These are phyloP conservation scores for Neoarthrinium moseri DNA, from an alignment of 2,329 filamentous ascomycete species.

Conservation along the genomic window DNA sequence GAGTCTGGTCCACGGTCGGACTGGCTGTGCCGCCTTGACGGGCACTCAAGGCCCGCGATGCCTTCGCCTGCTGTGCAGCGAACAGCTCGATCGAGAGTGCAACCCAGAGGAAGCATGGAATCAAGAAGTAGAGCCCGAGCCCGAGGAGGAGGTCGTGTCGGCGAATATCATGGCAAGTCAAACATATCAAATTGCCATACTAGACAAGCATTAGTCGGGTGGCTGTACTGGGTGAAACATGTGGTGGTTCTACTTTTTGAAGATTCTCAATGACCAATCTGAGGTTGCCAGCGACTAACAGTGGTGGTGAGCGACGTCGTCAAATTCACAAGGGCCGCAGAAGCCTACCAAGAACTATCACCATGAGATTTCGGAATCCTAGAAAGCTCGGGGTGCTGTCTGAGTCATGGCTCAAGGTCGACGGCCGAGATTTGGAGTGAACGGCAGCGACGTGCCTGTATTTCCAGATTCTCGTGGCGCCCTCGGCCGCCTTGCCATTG, in stretches of 20 bases:
- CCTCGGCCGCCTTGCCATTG: conserved; percentile 10
- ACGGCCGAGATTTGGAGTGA: conserved; percentile 70
- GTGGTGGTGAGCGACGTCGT: conserved; percentile 5
- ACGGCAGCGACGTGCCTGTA: conserved; percentile 92
- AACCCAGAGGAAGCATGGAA: conserved; percentile 86
- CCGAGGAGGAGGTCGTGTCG: conserved; percentile 75
- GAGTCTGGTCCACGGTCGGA: conserved; percentile 59
- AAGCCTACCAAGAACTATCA: conserved; percentile 76
- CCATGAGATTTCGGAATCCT: conserved; percentile 94
- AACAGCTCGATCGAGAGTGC: conserved; percentile 87
- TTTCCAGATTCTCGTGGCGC: conserved; percentile 51
- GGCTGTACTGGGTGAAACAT: background rate
- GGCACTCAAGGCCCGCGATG: conserved; percentile 52
- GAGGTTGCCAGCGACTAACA: conserved; percentile 82
- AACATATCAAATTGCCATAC: conserved; percentile 94
- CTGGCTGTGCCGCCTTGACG: conserved; percentile 49
- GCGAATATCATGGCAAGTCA: conserved; percentile 85
- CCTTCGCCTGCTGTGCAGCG: conserved; percentile 76
- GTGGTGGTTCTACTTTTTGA: conserved; percentile 65
- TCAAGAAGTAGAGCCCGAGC: conserved; percentile 76
- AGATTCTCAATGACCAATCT: conserved; percentile 96
- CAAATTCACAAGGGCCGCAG: no score
- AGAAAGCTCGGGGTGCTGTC: conserved; percentile 76
- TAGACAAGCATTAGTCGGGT: conserved; percentile 33
- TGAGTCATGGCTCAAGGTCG: conserved; percentile 84